Conservation (phyloP, 2,329 filamentous ascomycete genomes). For the Cordyceps tenuipes region DNA sequence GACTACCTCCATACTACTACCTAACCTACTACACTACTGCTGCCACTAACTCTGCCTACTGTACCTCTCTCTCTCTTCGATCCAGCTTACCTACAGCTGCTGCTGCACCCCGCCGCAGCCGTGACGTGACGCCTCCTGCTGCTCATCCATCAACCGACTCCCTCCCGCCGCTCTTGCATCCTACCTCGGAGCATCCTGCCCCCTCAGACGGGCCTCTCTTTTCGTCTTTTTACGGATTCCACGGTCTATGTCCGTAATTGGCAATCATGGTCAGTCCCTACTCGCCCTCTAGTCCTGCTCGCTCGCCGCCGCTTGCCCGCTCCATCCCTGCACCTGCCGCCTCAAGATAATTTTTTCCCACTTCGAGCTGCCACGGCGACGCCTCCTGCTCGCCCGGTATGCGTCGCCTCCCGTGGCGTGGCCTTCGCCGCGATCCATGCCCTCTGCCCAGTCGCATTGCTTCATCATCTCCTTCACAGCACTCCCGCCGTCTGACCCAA, state of each 20-base stretch:
- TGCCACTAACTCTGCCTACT: no score
- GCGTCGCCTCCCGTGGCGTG: not conserved
- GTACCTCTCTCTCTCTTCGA: no score
- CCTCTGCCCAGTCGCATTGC: not conserved
- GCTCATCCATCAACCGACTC: not conserved
- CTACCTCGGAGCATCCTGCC: slow-evolving; percentile 6
- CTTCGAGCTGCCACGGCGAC: slow-evolving; percentile 8
- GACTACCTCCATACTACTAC: not conserved
- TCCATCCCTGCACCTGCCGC: not conserved
- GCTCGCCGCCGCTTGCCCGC: not conserved
- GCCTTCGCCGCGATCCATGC: not conserved
- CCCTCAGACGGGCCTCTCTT: slow-evolving; percentile 6
- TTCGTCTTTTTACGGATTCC: slow-evolving; percentile 6
- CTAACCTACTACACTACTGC: no score
- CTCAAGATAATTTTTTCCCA: slow-evolving; percentile 7
- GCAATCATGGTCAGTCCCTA: slow-evolving; percentile 8
- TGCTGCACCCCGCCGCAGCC: slow-evolving; percentile 9
- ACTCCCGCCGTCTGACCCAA: not conserved
- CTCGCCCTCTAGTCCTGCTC: not conserved
- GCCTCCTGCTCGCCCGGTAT: slow-evolving; percentile 10
- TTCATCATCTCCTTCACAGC: not conserved
- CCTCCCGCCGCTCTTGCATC: slow-evolving; percentile 8
- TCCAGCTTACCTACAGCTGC: not conserved
- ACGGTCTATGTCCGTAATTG: slow-evolving; percentile 4
- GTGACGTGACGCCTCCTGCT: slow-evolving; percentile 11